Percentiles rank a stretch among this genome's conserved stretches.
Conservation (phyloP, 1,284 basidiomycete species). For the Coniophora puteana region DNA sequence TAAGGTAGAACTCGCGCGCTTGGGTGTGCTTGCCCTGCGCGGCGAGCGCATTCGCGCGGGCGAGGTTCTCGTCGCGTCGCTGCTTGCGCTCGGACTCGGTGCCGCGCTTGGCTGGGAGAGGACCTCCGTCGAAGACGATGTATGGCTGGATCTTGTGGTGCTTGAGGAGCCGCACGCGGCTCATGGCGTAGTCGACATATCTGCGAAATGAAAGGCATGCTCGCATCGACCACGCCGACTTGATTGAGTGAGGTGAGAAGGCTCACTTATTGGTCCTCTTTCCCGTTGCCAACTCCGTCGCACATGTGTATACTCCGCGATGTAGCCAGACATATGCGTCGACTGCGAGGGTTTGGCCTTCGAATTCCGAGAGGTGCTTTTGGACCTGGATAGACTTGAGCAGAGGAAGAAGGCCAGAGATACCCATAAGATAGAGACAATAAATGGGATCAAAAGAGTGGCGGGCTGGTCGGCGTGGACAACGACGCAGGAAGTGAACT, state of each 20-base stretch:
- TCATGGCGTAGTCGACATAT: conserved; percentile 97
- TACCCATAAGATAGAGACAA: conserved; percentile 64
- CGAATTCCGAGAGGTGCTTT: conserved; percentile 77
- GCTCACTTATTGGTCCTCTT: conserved; percentile 79
- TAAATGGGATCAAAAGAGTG: not conserved
- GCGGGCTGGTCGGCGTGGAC: no score
- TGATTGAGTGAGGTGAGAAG: conserved; percentile 2
- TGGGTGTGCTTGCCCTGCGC: conserved; percentile 76
- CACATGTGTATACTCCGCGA: conserved; percentile 88
- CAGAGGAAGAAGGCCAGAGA: conserved; percentile 89
- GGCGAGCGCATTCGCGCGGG: conserved; percentile 69
- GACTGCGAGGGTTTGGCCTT: conserved; percentile 78
- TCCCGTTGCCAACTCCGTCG: conserved; percentile 86
- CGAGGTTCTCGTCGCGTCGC: conserved; percentile 62
- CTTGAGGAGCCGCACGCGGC: conserved; percentile 81
- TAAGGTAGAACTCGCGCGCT: conserved; percentile 87
- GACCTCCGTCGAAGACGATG: conserved; percentile 96
- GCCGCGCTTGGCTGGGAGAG: conserved; percentile 88
- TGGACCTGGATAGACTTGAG: conserved; percentile 87
- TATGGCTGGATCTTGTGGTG: conserved; percentile 87
- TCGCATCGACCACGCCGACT: not conserved
- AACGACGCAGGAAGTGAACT: not conserved
- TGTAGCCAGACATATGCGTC: conserved; percentile 99
- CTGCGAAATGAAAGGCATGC: conserved; percentile 35
- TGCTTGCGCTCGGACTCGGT: conserved; percentile 85